These are phyloP conservation scores for Hericium coralloides DNA, from an alignment of 768 basidiomycete species.

Conservation along the genomic window DNA sequence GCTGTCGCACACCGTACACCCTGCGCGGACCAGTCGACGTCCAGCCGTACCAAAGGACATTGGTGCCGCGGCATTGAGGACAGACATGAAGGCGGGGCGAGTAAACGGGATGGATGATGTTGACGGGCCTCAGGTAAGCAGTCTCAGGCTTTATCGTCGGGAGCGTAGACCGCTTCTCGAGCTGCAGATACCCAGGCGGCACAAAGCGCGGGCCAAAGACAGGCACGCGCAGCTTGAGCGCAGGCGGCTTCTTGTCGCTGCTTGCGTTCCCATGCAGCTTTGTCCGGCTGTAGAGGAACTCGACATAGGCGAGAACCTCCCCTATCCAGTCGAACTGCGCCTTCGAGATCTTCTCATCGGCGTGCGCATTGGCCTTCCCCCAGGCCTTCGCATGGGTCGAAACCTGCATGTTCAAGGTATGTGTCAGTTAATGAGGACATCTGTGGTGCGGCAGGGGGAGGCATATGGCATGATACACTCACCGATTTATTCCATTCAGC, in stretches of 20 bases:
- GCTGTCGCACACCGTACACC: not conserved
- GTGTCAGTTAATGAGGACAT: too few relatives aligned
- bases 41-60: not conserved
- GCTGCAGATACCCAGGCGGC: not conserved
- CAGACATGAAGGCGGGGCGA: not conserved
- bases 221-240: not conserved
- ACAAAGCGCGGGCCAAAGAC: not conserved
- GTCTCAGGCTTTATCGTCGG: not conserved
- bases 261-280: not conserved
- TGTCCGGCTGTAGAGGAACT: not conserved
- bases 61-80: not conserved
- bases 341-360: not conserved
- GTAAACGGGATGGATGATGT: not conserved
- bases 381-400: not conserved
- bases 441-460: too few relatives aligned
- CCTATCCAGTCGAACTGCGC: not conserved
- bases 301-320: not conserved
- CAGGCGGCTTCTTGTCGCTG: not conserved
- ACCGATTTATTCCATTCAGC: too few relatives aligned
- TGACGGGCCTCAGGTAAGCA: not conserved
- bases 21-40: not conserved
- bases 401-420: not conserved
- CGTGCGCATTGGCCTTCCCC: not conserved
- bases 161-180: not conserved
- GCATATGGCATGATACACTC: too few relatives aligned